Percentiles rank a stretch among this genome's conserved stretches.
phyloP scores from a whole-genome alignment of 257 asterid species.

The Solanum ahanhuiri region DNA sequence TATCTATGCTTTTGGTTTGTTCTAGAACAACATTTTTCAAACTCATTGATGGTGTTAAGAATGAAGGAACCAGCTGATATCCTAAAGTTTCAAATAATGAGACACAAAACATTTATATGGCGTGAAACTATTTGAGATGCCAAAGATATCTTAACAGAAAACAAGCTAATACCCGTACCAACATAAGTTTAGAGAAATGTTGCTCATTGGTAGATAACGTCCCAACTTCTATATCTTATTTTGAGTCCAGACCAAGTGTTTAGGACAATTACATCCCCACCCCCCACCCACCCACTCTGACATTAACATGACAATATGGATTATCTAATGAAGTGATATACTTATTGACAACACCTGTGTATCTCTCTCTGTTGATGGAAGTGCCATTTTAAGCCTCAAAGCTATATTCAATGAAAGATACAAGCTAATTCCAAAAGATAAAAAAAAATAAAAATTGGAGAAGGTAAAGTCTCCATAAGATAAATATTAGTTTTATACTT shows the following conservation, averaged over 20 bases:
- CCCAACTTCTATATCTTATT: not conserved
- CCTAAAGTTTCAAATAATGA: not conserved
- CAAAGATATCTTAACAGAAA: not conserved
- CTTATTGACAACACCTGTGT: not conserved
- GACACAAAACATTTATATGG: not conserved
- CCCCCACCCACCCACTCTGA: not conserved
- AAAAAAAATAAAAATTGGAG: not conserved
- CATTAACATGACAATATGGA: not conserved
- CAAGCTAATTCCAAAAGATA: not conserved
- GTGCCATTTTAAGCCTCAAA: not conserved
- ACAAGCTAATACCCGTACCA: not conserved
- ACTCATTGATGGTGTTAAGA: not conserved
- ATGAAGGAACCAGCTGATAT: not conserved
- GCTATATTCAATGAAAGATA: not conserved
- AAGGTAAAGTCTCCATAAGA: not conserved
- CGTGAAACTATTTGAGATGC: not conserved
- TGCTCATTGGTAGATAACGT: not conserved
- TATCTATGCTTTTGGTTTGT: not conserved
- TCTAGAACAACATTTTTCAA: not conserved
- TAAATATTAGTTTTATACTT: not conserved
- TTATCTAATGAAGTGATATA: not conserved
- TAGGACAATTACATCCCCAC: not conserved
- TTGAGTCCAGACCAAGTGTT: not conserved
- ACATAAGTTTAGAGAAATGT: not conserved
- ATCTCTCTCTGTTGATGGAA: not conserved